phyloP scores from a whole-genome alignment of 352 stramenopile species.

The Phytophthora agathidicida region DNA sequence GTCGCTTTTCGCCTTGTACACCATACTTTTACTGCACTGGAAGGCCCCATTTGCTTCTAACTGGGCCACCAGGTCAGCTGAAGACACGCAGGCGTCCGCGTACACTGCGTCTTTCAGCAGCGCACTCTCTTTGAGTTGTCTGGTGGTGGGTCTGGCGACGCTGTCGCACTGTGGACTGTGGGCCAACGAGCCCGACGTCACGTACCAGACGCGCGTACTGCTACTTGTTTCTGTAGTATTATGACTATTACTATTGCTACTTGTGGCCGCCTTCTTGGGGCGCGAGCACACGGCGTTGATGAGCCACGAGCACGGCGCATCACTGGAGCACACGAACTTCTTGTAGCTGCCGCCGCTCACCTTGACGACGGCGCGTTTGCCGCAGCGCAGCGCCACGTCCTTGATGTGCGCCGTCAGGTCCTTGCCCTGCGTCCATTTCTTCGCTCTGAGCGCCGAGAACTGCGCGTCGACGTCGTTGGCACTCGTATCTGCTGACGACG shows the following conservation, averaged over 20 bases:
- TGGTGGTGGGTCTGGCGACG: conserved; percentile 45
- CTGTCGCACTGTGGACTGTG: conserved; percentile 46
- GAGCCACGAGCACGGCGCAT: conserved; percentile 45
- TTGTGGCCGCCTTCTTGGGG: conserved; percentile 20
- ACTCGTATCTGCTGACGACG: background rate
- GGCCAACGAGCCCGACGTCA: conserved; percentile 49
- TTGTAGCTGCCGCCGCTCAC: conserved; percentile 66
- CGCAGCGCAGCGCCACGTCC: conserved; percentile 48
- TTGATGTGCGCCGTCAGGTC: conserved; percentile 57
- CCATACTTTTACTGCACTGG: conserved; percentile 60
- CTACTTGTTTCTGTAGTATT: background rate
- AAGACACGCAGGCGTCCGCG: conserved; percentile 47
- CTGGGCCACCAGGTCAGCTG: conserved; percentile 42
- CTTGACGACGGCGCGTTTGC: conserved; percentile 53
- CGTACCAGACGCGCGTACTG: conserved; percentile 47
- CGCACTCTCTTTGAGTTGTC: conserved; percentile 46
- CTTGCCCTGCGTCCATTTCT: conserved; percentile 44
- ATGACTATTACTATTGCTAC: too few relatives aligned
- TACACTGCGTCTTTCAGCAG: conserved; percentile 52
- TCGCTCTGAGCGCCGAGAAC: conserved; percentile 36
- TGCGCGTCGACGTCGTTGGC: conserved; percentile 15
- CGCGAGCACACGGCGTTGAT: conserved; percentile 56
- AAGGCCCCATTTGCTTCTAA: conserved; percentile 34
- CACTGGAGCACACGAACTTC: conserved; percentile 57
- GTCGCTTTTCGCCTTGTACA: conserved; percentile 66